phyloP scores from a whole-genome alignment of 305 asterid genomes.

The Solanum hybrid region DNA sequence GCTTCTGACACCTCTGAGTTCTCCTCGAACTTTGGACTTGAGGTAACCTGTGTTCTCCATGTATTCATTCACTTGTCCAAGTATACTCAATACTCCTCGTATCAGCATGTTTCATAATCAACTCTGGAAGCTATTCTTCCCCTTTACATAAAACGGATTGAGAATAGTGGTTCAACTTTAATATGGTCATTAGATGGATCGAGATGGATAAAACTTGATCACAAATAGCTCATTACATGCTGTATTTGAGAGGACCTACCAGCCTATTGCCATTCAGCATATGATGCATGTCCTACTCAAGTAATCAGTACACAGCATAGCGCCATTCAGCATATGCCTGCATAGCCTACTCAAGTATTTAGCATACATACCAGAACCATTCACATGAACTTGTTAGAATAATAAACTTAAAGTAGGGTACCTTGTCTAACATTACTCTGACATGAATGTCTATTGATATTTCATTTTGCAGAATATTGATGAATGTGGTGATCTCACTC shows the following conservation, averaged over 20 bases:
- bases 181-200: neutral
- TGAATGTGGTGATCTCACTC: constrained; percentile 74
- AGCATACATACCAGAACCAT: neutral
- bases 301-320: neutral
- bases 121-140: neutral
- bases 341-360: neutral
- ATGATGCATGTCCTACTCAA: neutral
- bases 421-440: neutral
- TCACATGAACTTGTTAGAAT: neutral
- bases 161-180: neutral
- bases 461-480: constrained; percentile 57
- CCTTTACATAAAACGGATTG: neutral
- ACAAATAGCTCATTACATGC: neutral
- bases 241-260: neutral
- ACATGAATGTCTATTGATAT: neutral
- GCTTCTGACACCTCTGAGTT: constrained; percentile 54
- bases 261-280: neutral
- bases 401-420: neutral
- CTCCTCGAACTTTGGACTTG: constrained; percentile 40
- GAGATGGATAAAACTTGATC: neutral
- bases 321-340: neutral
- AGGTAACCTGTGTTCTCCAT: constrained; percentile 29
- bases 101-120: neutral
- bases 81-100: neutral
- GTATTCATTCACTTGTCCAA: constrained; percentile 6